Evolutionary conservation across 1,284 basidiomycete genomes (phyloP).

Genomic region (Ceratobasidium sp.): DNA sequence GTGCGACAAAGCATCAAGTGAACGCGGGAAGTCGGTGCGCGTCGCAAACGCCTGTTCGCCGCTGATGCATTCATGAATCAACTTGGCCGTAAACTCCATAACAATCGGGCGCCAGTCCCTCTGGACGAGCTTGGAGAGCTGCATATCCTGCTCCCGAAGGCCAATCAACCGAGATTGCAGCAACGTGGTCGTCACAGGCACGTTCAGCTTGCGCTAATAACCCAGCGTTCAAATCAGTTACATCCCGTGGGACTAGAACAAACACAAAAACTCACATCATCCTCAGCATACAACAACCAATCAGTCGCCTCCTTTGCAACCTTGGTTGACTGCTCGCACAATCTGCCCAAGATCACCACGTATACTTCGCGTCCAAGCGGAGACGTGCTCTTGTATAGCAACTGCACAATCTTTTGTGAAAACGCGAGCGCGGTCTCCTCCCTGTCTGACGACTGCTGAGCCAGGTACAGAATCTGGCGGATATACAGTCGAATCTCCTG

Average conservation of each 20-base stretch:
- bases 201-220: slow-evolving; percentile 90
- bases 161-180: slow-evolving; percentile 86
- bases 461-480: slow-evolving; percentile 82
- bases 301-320: slow-evolving; percentile 97
- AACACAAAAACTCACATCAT: slow-evolving; percentile 71
- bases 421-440: slow-evolving; percentile 90
- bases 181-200: slow-evolving; percentile 91
- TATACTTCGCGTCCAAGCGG: slow-evolving; percentile 91
- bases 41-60: slow-evolving; percentile 79
- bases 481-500: slow-evolving; percentile 89
- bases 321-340: slow-evolving; percentile 90
- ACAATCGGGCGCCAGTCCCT: slow-evolving; percentile 80
- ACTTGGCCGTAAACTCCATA: slow-evolving; percentile 83
- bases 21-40: slow-evolving; percentile 81
- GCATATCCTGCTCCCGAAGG: slow-evolving; percentile 85
- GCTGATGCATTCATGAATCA: slow-evolving; percentile 89
- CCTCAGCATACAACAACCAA: slow-evolving; percentile 97
- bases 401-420: slow-evolving; percentile 93
- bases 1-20: slow-evolving; percentile 84
- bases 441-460: slow-evolving; percentile 79
- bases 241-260: neutral
- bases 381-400: slow-evolving; percentile 85
- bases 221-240: slow-evolving; percentile 11
- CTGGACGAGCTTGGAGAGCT: slow-evolving; percentile 86
- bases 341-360: slow-evolving; percentile 85